Evolutionary conservation across 495 filamentous ascomycete species (phyloP).

Genomic region (Amphirosellinia nigrospora): DNA sequence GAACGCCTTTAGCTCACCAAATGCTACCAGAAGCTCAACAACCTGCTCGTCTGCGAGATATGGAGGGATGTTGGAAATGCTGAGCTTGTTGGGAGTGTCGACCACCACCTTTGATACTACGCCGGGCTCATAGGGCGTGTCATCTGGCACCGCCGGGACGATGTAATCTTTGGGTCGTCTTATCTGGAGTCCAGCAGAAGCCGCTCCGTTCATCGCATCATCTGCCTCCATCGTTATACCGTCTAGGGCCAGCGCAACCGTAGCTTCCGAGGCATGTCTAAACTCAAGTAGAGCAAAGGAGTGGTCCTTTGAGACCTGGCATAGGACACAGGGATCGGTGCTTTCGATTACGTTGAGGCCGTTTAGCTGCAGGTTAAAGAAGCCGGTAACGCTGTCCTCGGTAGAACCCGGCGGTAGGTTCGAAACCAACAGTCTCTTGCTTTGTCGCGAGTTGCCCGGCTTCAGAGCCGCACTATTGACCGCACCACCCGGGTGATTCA

Average conservation of each 20-base stretch:
- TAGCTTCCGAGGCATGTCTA: constrained; percentile 84
- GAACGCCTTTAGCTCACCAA: constrained; percentile 93
- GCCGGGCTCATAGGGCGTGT: constrained; percentile 76
- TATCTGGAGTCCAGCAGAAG: constrained; percentile 78
- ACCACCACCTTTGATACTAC: constrained; percentile 80
- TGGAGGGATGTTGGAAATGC: constrained; percentile 83
- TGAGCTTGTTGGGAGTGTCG: constrained; percentile 94
- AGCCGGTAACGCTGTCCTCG: constrained; percentile 74
- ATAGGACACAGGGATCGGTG: constrained; percentile 84
- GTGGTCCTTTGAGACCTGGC: constrained; percentile 78
- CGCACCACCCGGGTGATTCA: constrained; percentile 81
- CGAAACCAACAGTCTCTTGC: constrained; percentile 86
- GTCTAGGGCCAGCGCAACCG: constrained; percentile 87
- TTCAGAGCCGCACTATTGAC: constrained; percentile 79
- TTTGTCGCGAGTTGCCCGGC: constrained; percentile 88
- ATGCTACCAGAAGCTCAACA: constrained; percentile 83
- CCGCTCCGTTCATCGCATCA: constrained; percentile 59
- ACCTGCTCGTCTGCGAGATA: constrained; percentile 92
- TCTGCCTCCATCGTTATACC: constrained; percentile 85
- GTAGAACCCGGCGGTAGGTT: constrained; percentile 74
- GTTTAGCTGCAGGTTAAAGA: constrained; percentile 96
- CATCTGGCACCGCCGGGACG: constrained; percentile 79
- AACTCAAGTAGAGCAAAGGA: constrained; percentile 90
- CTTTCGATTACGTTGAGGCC: constrained; percentile 87
- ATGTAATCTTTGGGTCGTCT: constrained; percentile 97